Base-by-base conservation (phyloP, 2,329 filamentous ascomycete species). In the Arthrobotrys iridis region DNA sequence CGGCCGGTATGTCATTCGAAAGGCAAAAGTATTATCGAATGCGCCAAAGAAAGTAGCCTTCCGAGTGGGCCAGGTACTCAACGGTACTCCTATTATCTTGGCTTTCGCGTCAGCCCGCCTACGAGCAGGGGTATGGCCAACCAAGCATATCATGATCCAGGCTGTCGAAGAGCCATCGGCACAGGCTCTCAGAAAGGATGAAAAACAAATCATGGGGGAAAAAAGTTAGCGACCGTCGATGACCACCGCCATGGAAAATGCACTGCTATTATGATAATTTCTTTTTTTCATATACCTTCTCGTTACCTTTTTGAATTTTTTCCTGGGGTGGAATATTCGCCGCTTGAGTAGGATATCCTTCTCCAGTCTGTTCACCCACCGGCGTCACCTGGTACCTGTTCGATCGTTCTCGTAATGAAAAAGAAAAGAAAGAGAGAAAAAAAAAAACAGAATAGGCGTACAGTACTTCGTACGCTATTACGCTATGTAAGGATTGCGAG, bases 51-150 rank as follows among this genome's bases (percentile, higher is more conserved):
- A 64, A 55, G 60, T 62, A 62, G 57, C 71, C 62, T 67, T 68
- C 57, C 63, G 63, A 67, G 63, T 64, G 57, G 70, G 58, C 71
- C 57, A 68, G 63, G 71, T 75, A 75, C 63, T 46, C 71, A 75
- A 58, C 71, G 71, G 71, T 75, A 75, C 71, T 75, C 70, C 71
- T 74, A 52, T 73, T 67, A 20, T 63, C 62, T 67, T 67, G 71
- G 71, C 71, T 62, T 74, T 75, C 71, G 71, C 71, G 71, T 75
- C 71, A 75, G 71, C 71, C 71, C 71, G 63, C 63, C 46, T 30
- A 58, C 55, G 48, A 46, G 46, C 63, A 75, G 60, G 71, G 70
- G 71, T 62, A 24, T 3, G 40, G 26, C 13, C 66, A 46, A 64
- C 58, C 68, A 73, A 60, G 68, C 68, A 74, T 67, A 40, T 62